Percentiles rank a stretch among this genome's conserved stretches.
Conservation (phyloP, 768 basidiomycete species). For the Ephemerocybe angulata region DNA sequence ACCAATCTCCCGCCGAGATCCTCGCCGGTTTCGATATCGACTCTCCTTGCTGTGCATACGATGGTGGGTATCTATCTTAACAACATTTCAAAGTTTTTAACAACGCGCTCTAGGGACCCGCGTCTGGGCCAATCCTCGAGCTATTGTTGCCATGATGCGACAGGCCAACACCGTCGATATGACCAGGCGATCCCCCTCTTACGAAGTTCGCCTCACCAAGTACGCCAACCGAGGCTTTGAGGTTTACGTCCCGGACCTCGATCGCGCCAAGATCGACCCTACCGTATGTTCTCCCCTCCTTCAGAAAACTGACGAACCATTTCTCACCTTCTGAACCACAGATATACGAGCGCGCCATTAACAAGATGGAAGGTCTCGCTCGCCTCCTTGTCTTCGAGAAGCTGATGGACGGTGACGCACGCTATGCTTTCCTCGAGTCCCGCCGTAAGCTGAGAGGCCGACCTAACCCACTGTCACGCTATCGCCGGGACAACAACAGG, state of each 20-base stretch:
- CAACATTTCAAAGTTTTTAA: neutral
- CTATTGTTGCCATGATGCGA: slow-evolving; percentile 61
- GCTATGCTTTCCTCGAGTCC: slow-evolving; percentile 43
- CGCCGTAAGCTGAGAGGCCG: slow-evolving; percentile 50
- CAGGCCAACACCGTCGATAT: slow-evolving; percentile 62
- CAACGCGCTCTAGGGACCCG: slow-evolving; percentile 30
- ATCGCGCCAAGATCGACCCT: slow-evolving; percentile 52
- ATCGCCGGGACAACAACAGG: slow-evolving; percentile 30
- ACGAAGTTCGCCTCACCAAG: slow-evolving; percentile 60
- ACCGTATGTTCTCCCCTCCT: slow-evolving; percentile 37
- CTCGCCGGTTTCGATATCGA: slow-evolving; percentile 68
- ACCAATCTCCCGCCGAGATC: slow-evolving; percentile 60
- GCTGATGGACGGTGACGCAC: slow-evolving; percentile 40
- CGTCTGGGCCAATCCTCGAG: slow-evolving; percentile 60
- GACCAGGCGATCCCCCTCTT: slow-evolving; percentile 61
- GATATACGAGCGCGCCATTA: slow-evolving; percentile 61
- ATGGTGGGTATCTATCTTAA: slow-evolving; percentile 16
- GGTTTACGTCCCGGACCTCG: slow-evolving; percentile 50
- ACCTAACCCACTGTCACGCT: slow-evolving; percentile 29
- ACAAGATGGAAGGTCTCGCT: slow-evolving; percentile 54
- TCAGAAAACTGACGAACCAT: neutral
- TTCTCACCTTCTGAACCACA: slow-evolving; percentile 16
- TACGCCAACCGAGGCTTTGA: slow-evolving; percentile 54
- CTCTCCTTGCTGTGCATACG: slow-evolving; percentile 55
- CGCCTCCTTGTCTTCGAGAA: slow-evolving; percentile 61